phyloP scores from a whole-genome alignment of 139 green algal genomes.

The Deuterostichococcus epilithicus region DNA sequence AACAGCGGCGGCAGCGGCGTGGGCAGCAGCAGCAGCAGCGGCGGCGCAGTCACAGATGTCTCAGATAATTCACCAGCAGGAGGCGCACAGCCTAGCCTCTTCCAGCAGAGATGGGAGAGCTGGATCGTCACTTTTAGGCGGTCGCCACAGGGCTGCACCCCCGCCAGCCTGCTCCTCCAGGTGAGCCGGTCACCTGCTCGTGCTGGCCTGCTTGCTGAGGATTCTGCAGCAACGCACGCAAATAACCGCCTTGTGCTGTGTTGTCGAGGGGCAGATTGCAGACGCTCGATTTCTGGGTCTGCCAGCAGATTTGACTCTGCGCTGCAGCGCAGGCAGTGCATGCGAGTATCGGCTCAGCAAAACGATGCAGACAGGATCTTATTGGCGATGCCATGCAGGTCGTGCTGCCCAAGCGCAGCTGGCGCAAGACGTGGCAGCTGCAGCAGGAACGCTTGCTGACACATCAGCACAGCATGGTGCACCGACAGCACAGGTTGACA shows the following conservation, averaged over 20 bases:
- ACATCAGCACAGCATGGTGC: not conserved
- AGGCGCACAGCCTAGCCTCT: not conserved
- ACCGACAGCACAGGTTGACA: not conserved
- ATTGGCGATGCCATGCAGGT: not conserved
- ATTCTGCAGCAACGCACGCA: too few relatives aligned
- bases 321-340: too few relatives aligned
- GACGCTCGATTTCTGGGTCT: too few relatives aligned
- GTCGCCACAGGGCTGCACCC: not conserved
- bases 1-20: too few relatives aligned
- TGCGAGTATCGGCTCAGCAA: too few relatives aligned
- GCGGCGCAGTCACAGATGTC: too few relatives aligned
- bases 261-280: too few relatives aligned
- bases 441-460: not conserved
- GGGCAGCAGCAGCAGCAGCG: too few relatives aligned
- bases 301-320: too few relatives aligned
- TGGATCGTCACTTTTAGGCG: not conserved
- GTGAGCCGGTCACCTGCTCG: not conserved
- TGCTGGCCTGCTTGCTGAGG: not conserved
- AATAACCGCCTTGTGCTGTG: too few relatives aligned
- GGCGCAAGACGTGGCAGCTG: not conserved
- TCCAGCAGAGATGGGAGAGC: not conserved
- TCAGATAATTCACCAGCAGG: too few relatives aligned
- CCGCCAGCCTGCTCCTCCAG: not conserved
- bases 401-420: not conserved
- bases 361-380: not conserved